phyloP scores from a whole-genome alignment of 495 filamentous ascomycete species.

The Xylaria telfairii region DNA sequence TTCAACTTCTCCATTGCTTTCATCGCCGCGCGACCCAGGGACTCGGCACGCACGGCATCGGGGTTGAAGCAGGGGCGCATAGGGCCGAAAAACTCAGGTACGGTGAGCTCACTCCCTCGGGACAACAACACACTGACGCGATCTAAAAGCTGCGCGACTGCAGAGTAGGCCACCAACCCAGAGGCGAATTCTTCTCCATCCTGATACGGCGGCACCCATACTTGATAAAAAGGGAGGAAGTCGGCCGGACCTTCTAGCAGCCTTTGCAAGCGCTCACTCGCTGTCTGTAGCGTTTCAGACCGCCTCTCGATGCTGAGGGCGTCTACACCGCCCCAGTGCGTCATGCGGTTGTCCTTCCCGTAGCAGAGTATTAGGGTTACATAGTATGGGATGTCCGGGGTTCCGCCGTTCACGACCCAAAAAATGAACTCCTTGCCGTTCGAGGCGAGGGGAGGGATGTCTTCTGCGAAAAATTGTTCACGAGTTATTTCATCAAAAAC shows the following conservation, averaged over 20 bases:
- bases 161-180: background rate
- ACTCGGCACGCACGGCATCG: conserved; percentile 20
- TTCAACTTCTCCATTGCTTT: conserved; percentile 11
- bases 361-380: conserved; percentile 4
- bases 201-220: conserved; percentile 4
- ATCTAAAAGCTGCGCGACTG: conserved; percentile 2
- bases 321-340: conserved; percentile 10
- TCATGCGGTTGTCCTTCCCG: background rate
- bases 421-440: conserved; percentile 4
- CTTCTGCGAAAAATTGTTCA: no score
- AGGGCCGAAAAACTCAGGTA: background rate
- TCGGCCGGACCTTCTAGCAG: background rate
- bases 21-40: conserved; percentile 15
- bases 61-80: conserved; percentile 14
- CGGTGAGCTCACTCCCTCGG: background rate
- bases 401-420: background rate
- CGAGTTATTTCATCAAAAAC: background rate
- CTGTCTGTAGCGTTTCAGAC: background rate
- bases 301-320: background rate
- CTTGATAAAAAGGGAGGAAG: no score
- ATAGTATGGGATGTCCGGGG: background rate
- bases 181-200: background rate
- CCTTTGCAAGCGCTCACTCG: background rate
- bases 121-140: background rate
- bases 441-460: background rate